These are phyloP conservation scores for Diaporthe humulicola DNA, from an alignment of 2,329 filamentous ascomycete species.

Conservation along the genomic window DNA sequence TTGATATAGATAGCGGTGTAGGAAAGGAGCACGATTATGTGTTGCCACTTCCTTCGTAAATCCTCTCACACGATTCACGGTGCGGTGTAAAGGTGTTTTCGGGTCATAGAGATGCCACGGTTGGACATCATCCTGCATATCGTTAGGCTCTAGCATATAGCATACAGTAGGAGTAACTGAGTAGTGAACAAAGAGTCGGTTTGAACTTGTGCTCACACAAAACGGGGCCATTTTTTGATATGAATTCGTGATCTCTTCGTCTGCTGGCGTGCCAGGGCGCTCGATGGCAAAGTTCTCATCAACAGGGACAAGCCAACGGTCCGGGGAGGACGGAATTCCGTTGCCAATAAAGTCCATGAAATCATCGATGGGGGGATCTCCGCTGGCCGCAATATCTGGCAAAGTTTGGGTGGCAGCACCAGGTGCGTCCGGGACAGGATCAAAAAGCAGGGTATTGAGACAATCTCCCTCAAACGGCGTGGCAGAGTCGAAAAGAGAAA, in stretches of 20 bases:
- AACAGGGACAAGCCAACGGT: background rate
- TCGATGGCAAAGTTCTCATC: background rate
- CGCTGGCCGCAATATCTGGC: too few relatives aligned
- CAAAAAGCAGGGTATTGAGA: background rate
- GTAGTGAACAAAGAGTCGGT: background rate
- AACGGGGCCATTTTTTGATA: slow-evolving; percentile 11
- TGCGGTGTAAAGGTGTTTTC: background rate
- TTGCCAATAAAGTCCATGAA: background rate
- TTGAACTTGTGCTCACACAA: background rate
- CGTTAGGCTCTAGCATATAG: background rate
- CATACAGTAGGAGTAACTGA: background rate
- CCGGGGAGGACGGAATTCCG: too few relatives aligned
- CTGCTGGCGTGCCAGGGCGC: background rate
- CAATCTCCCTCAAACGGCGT: background rate
- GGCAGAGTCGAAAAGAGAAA: background rate
- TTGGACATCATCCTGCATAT: background rate
- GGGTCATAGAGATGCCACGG: slow-evolving; percentile 17
- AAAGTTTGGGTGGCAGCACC: background rate
- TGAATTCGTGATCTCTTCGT: background rate
- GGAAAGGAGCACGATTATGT: background rate
- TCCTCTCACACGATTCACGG: background rate
- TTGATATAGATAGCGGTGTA: background rate
- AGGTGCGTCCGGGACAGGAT: background rate
- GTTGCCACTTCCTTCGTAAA: slow-evolving; percentile 1
- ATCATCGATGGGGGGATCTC: background rate